Evolutionary conservation across 1,284 basidiomycete genomes (phyloP).

Genomic region (Ceratobasidium papillatum): DNA sequence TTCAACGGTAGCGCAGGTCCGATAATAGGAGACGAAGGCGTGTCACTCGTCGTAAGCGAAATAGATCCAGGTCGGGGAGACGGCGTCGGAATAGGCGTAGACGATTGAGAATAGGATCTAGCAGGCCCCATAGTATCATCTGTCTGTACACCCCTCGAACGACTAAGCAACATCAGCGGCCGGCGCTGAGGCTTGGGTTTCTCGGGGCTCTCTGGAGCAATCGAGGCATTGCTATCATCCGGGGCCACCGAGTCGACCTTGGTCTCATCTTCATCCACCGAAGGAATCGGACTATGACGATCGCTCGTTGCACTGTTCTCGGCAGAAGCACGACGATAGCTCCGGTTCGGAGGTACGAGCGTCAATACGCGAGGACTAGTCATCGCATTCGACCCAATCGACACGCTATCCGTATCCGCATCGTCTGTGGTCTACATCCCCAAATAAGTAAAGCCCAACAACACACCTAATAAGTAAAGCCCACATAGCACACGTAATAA

Average conservation of each 20-base stretch:
- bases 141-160: slow-evolving; percentile 78
- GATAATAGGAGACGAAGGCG: slow-evolving; percentile 23
- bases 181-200: slow-evolving; percentile 47
- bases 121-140: slow-evolving; percentile 53
- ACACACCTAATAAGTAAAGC: not conserved
- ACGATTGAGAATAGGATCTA: slow-evolving; percentile 2
- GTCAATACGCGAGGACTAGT: slow-evolving; percentile 1
- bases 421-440: slow-evolving; percentile 14
- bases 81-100: slow-evolving; percentile 41
- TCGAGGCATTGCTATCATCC: slow-evolving; percentile 28
- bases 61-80: slow-evolving; percentile 38
- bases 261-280: slow-evolving; percentile 54
- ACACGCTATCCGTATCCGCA: not conserved
- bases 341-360: not conserved
- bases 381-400: slow-evolving; percentile 4
- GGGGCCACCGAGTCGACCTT: slow-evolving; percentile 40
- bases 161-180: slow-evolving; percentile 66
- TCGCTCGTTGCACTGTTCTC: slow-evolving; percentile 55
- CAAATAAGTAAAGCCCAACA: not conserved
- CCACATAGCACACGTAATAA: not conserved
- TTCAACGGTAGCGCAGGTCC: slow-evolving; percentile 29
- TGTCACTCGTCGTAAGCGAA: slow-evolving; percentile 19
- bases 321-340: slow-evolving; percentile 21
- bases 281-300: slow-evolving; percentile 55
- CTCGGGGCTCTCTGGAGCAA: slow-evolving; percentile 33